A percentile compares a stretch with the other conserved stretches of the same genome.
Evolutionary conservation across 192 early-diverging fungal species (phyloP).

Genomic region (Coemansia sp.): DNA sequence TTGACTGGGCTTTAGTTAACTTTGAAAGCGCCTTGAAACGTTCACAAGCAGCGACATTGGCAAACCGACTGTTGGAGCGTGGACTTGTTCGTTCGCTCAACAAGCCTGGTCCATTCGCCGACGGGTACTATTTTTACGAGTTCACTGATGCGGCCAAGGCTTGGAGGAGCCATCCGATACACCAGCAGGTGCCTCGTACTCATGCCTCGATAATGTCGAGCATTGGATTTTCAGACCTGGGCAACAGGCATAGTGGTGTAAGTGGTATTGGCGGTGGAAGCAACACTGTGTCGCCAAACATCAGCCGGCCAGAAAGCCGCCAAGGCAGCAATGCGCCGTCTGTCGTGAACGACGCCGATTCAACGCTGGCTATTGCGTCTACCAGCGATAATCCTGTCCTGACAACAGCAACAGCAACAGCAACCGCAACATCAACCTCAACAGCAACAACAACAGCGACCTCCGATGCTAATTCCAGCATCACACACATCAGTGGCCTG

Average conservation of each 20-base stretch:
- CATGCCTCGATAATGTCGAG: conserved; percentile 25
- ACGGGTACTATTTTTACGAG: conserved; percentile 87
- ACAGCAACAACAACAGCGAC: not conserved
- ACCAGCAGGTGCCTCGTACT: conserved; percentile 6
- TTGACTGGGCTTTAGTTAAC: conserved; percentile 82
- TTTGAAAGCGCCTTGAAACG: conserved; percentile 76
- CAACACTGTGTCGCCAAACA: conserved; percentile 29
- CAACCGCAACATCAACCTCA: not conserved
- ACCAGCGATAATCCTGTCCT: not conserved
- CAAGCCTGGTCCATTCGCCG: conserved; percentile 71
- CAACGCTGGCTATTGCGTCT: not conserved
- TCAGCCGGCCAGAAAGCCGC: conserved; percentile 47
- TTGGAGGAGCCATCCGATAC: conserved; percentile 9
- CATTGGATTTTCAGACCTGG: conserved; percentile 25
- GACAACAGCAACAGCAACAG: not conserved
- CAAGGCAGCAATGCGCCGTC: conserved; percentile 47
- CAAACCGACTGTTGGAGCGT: conserved; percentile 72
- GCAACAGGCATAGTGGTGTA: conserved; percentile 5
- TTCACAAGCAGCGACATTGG: conserved; percentile 75
- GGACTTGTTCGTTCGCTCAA: conserved; percentile 69
- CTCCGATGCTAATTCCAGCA: not conserved
- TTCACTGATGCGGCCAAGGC: conserved; percentile 29
- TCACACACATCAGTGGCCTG: not conserved
- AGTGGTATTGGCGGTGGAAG: conserved; percentile 3
- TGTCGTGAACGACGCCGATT: conserved; percentile 18